Percentiles rank a stretch among this genome's conserved stretches.
These are phyloP conservation scores for Monosporascus sp. DNA, from an alignment of 2,329 filamentous ascomycete species.

Conservation along the genomic window DNA sequence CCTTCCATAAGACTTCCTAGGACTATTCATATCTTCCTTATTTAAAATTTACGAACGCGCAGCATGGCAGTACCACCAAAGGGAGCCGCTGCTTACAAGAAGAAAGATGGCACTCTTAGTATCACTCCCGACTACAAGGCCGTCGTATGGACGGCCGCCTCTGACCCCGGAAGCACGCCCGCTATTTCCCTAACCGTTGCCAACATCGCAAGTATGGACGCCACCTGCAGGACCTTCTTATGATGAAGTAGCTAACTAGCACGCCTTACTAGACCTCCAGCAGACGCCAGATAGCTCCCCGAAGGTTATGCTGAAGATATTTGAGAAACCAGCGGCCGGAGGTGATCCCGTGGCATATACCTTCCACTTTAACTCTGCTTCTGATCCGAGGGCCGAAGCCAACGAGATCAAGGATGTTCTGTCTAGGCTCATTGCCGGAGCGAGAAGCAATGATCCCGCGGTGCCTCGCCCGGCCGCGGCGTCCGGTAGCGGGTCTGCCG, in stretches of 20 bases:
- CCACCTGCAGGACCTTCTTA: constrained; percentile 1
- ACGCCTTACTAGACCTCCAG: constrained; percentile 66
- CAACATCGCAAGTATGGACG: constrained; percentile 71
- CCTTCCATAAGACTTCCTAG: too few species aligned
- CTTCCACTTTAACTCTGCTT: constrained; percentile 80
- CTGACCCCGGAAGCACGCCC: constrained; percentile 53
- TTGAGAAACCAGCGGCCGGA: constrained; percentile 60
- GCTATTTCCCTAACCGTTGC: constrained; percentile 64
- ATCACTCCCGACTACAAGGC: constrained; percentile 67
- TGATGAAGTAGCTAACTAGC: constrained; percentile 4
- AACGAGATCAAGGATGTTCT: constrained; percentile 79
- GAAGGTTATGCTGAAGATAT: constrained; percentile 92
- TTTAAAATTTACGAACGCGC: neutral
- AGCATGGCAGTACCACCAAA: constrained; percentile 55
- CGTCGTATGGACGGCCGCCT: constrained; percentile 75
- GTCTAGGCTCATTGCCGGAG: constrained; percentile 67
- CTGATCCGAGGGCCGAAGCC: constrained; percentile 74
- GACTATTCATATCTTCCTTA: neutral
- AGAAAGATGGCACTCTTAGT: constrained; percentile 82
- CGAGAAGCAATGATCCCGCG: constrained; percentile 51
- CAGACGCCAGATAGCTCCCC: constrained; percentile 83
- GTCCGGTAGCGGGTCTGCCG: constrained; percentile 49
- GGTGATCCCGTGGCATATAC: constrained; percentile 65
- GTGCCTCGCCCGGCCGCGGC: constrained; percentile 42
- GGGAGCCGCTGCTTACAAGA: constrained; percentile 79